Evolutionary conservation across 805 yeast genomes (phyloP).

Genomic region (Sugiyamaella valdiviana): DNA sequence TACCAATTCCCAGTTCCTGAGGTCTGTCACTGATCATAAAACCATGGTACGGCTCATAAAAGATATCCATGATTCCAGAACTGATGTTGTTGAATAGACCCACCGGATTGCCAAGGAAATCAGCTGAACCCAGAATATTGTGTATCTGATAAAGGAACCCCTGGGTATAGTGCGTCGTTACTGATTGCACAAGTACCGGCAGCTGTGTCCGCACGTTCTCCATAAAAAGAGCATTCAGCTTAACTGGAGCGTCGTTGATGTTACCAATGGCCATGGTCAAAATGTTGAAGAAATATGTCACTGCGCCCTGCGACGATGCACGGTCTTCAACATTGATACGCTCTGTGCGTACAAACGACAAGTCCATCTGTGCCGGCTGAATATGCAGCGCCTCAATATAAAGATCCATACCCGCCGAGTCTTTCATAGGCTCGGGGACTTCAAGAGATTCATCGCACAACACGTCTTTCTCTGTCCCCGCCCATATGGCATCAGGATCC

Average conservation of each 20-base stretch:
- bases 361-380: conserved; percentile 83
- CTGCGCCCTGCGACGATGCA: conserved; percentile 53
- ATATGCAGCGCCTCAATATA: conserved; percentile 89
- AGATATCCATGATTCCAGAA: conserved; percentile 93
- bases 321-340: conserved; percentile 60
- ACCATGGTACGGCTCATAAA: conserved; percentile 96
- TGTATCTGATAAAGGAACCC: conserved; percentile 88
- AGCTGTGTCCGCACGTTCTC: conserved; percentile 87
- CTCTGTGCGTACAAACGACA: conserved; percentile 89
- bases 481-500: conserved; percentile 80
- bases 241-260: conserved; percentile 93
- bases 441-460: conserved; percentile 58
- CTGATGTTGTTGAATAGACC: conserved; percentile 89
- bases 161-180: conserved; percentile 83
- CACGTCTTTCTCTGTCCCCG: conserved; percentile 37
- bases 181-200: conserved; percentile 60
- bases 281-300: conserved; percentile 74
- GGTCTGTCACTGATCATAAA: conserved; percentile 91
- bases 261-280: conserved; percentile 96
- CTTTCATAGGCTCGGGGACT: conserved; percentile 62
- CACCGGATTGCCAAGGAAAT: conserved; percentile 93
- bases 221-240: conserved; percentile 75
- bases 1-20: conserved; percentile 87
- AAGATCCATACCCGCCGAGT: conserved; percentile 58
- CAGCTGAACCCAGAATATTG: conserved; percentile 92